Evolutionary conservation across 2,329 filamentous ascomycete genomes (phyloP), one percentile per base, ranked within the genome.

Genomic region (Polytolypa hystricis): DNA sequence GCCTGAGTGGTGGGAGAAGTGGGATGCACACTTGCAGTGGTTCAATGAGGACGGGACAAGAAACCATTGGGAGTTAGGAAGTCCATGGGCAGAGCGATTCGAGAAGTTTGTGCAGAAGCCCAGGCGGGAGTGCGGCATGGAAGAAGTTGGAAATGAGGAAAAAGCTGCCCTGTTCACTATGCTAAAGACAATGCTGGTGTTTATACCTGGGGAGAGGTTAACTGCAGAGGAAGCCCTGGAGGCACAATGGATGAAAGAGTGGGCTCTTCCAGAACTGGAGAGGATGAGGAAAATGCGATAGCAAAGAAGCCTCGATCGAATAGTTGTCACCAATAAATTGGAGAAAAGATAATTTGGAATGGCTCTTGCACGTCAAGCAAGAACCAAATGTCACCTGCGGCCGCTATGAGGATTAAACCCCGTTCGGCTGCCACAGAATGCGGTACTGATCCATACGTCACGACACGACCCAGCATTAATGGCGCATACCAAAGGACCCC

Each of bases 131-230:
- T 11, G 5, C 9, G 25, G 12, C 4, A 35, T 35, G 33, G 33
- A 35, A 11, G 11, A 14, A 14, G 11, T 35, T 6, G 21, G 33
- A 5, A 15, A 27, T 10, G 33, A 26, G 8, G 33, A 35, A 23
- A 27, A 35, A n/a, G 14, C 19, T 28, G 33, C 19, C 12, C 9
- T 35, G 12, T 15, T 35, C 19, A n/a, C 5, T 11, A 35, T 35
- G 33, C 21, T 35, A 19, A 35, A 25, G 19, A 7, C 18, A 8
- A 35, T 35, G 33, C 14, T 27, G 20, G 23, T 14, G n/a, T 35
- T 14, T 35, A 35, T n/a, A 10, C 33, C 33, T 15, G 11, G 19
- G 20, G n/a, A 28, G 21, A 35, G 33, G 16, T 9, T 18, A 3
- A 35, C 20, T 18, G 25, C 25, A 15, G 16, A 18, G 19, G 21